A percentile compares a stretch with the other conserved stretches of the same genome.
Conservation (phyloP, 139 green algal genomes). For the Chlorella sp. region DNA sequence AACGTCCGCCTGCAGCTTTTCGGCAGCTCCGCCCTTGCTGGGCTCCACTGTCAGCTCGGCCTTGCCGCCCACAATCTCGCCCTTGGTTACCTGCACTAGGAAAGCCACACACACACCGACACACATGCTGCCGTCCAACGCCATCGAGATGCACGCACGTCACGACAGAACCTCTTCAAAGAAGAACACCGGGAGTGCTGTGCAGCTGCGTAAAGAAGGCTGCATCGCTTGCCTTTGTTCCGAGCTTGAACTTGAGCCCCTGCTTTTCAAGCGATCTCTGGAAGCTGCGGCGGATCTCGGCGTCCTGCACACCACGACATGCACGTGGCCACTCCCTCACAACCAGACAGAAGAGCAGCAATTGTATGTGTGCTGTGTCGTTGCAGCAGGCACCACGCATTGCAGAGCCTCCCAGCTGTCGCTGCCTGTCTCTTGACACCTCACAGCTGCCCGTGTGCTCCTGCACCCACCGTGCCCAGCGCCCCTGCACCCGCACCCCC, state of each 20-base stretch:
- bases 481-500: neutral
- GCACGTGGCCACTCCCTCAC: too few relatives aligned
- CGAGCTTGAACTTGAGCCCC: constrained; percentile 96
- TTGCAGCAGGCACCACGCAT: neutral
- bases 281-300: constrained; percentile 82
- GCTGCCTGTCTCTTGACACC: neutral
- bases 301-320: constrained; percentile 48
- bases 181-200: too few relatives aligned
- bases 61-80: constrained; percentile 39
- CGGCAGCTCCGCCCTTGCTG: constrained; percentile 60
- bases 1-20: constrained; percentile 77
- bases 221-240: constrained; percentile 80
- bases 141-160: neutral
- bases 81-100: constrained; percentile 64
- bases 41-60: constrained; percentile 68
- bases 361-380: too few relatives aligned
- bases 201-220: neutral
- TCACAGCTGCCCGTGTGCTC: neutral
- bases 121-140: neutral
- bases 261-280: constrained; percentile 93
- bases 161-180: neutral
- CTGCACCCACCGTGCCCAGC: too few relatives aligned
- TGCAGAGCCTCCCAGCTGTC: neutral
- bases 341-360: too few relatives aligned
- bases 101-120: neutral